A percentile compares a stretch with the other conserved stretches of the same genome.
Evolutionary conservation across 768 basidiomycete species (phyloP).

Genomic region (Tricholoma sp.): DNA sequence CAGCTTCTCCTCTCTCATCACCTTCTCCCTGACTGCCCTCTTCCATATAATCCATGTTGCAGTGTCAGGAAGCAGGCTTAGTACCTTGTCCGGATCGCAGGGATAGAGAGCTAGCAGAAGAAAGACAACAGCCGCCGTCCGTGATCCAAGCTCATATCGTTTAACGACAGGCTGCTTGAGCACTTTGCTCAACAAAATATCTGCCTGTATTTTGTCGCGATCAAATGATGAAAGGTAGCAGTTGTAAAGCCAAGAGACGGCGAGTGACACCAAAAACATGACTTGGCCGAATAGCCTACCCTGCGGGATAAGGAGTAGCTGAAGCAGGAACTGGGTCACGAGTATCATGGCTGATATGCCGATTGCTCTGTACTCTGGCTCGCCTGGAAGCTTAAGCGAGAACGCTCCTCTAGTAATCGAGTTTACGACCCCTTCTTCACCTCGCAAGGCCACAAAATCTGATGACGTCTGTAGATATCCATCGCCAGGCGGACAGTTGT

Average conservation of each 20-base stretch:
- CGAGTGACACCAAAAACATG: constrained; percentile 24
- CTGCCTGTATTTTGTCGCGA: not conserved
- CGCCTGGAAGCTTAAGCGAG: constrained; percentile 10
- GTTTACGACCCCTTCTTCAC: constrained; percentile 18
- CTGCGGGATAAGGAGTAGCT: constrained; percentile 29
- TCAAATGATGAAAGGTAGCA: constrained; percentile 15
- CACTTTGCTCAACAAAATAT: not conserved
- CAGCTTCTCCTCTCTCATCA: not conserved
- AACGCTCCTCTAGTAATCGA: constrained; percentile 22
- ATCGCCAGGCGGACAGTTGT: constrained; percentile 14
- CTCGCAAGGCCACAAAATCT: constrained; percentile 20
- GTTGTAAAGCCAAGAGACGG: constrained; percentile 26
- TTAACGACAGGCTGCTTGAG: not conserved
- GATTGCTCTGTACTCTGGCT: constrained; percentile 4
- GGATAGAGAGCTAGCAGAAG: not conserved
- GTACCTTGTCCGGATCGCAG: not conserved
- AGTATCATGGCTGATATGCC: constrained; percentile 22
- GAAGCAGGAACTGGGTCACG: constrained; percentile 25
- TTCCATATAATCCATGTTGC: not conserved
- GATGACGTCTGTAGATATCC: constrained; percentile 11
- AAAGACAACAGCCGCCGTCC: constrained; percentile 2
- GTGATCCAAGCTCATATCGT: not conserved
- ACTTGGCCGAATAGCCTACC: constrained; percentile 26
- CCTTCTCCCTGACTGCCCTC: not conserved
- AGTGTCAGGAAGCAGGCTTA: not conserved